Base-by-base conservation (phyloP, 106 monocot species). In the Allium cepa region DNA sequence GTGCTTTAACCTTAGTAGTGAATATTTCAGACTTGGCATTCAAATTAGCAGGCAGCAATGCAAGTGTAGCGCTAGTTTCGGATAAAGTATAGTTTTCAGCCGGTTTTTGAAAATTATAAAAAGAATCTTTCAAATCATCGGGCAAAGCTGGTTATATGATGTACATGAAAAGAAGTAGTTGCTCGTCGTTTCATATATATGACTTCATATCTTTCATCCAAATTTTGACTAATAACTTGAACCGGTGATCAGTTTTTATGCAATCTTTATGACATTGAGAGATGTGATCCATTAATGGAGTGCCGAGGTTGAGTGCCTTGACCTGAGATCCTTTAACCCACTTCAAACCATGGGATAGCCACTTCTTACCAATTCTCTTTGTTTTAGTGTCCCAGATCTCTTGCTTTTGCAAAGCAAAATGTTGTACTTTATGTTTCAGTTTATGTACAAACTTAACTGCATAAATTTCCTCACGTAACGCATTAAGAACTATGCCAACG, bases 201-300 rank as follows among this genome's bases (percentile, higher is more conserved):
- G 81, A 81, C 77, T 84, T 87, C 26, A 79, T 51, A 79, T 86
- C 88, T 81, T 92, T 85, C 69, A 97, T 62, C 96, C 96, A 97
- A 52, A 89, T 75, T 63, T 92, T 86, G 12, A 97, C 18, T 48
- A 97, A 69, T 27, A 69, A 69, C 69, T 84, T 87, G 69, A 85
- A 97, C 96, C 96, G 92, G 67, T 97, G 96, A 50, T 97, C 96
- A 7, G 96, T 97, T 70, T n/a, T 88, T 84, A 97, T 97, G 10
- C 96, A 88, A 56, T 86, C 82, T 70, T 97, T 97, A 7, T 91
- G 85, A 50, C 77, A 87, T 14, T 79, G 77, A 17, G 92, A 81
- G 53, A 97, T 77, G 49, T 88, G 50, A 60, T 97, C 92, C 86
- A 97, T 62, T 70, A 82, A 50, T 47, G 88, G 96, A 56, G 75